Percentiles rank a stretch among this genome's conserved stretches.
These are phyloP conservation scores for Diutina neorugosa DNA, from an alignment of 1,139 yeast genomes.

Conservation along the genomic window DNA sequence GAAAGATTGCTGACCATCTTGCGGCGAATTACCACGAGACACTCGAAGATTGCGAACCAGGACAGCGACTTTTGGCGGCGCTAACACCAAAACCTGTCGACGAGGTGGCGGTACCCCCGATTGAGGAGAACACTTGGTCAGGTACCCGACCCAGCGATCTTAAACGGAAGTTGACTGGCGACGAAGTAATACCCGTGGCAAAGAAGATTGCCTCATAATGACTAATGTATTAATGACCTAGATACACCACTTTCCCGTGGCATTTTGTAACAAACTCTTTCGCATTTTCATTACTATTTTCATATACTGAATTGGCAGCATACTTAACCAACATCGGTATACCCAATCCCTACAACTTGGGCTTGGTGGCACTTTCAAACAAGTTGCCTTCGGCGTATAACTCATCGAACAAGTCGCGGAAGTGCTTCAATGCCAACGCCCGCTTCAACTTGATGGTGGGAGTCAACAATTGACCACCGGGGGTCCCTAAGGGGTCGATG, in stretches of 20 bases:
- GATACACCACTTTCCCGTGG: neutral
- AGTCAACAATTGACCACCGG: conserved; percentile 27
- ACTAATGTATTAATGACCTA: conserved; percentile 3
- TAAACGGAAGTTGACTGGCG: neutral
- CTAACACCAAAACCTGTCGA: neutral
- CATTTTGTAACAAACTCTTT: neutral
- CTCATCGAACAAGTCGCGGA: conserved; percentile 12
- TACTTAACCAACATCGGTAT: neutral
- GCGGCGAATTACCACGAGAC: neutral
- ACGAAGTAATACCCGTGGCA: neutral
- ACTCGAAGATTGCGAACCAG: neutral
- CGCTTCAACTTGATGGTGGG: conserved; percentile 31
- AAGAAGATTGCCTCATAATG: conserved; percentile 3
- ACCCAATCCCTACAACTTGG: conserved; percentile 10
- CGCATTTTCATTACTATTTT: neutral
- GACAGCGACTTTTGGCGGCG: neutral
- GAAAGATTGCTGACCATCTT: neutral
- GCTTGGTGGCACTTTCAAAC: conserved; percentile 6
- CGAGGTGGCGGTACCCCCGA: neutral
- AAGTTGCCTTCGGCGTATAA: conserved; percentile 31
- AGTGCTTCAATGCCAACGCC: conserved; percentile 23
- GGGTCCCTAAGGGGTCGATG: conserved; percentile 25
- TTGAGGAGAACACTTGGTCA: neutral
- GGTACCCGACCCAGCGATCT: neutral
- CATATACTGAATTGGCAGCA: neutral